These are phyloP conservation scores for Metschnikowia reukaufii DNA, from an alignment of 805 yeast genomes.

Conservation along the genomic window DNA sequence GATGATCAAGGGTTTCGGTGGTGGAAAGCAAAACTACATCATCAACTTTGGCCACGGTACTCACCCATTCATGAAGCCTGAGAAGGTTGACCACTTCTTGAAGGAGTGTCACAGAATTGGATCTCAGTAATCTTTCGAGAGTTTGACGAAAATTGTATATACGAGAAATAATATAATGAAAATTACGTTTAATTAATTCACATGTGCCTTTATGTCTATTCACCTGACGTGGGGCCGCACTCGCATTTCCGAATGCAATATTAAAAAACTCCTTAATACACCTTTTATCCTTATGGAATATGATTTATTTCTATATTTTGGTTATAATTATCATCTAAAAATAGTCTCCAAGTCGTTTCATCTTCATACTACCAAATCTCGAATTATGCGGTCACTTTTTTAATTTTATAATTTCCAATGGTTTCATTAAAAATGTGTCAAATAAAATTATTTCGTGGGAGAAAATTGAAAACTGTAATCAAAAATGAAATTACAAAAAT, in stretches of 20 bases:
- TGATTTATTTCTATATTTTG: too few species aligned
- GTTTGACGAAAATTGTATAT: neutral
- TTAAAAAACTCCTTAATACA: too few species aligned
- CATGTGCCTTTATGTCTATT: neutral
- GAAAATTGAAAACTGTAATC: neutral
- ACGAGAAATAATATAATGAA: neutral
- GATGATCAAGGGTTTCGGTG: constrained; percentile 92
- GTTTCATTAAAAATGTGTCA: too few species aligned
- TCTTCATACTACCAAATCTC: too few species aligned
- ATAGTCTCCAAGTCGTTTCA: too few species aligned
- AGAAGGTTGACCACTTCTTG: constrained; percentile 78
- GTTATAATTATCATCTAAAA: too few species aligned
- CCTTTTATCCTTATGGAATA: too few species aligned
- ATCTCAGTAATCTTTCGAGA: constrained; percentile 28
- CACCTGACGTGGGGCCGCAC: too few species aligned
- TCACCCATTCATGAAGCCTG: constrained; percentile 96
- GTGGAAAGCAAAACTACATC: constrained; percentile 87
- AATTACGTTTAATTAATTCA: neutral
- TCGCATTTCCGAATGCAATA: too few species aligned
- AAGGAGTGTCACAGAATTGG: constrained; percentile 86
- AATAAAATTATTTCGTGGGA: too few species aligned
- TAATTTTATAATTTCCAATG: too few species aligned
- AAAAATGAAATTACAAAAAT: too few species aligned
- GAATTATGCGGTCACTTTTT: neutral
- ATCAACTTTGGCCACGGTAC: constrained; percentile 98